Conservation (phyloP, 2,329 filamentous ascomycete species). For the Cordyceps sp. region DNA sequence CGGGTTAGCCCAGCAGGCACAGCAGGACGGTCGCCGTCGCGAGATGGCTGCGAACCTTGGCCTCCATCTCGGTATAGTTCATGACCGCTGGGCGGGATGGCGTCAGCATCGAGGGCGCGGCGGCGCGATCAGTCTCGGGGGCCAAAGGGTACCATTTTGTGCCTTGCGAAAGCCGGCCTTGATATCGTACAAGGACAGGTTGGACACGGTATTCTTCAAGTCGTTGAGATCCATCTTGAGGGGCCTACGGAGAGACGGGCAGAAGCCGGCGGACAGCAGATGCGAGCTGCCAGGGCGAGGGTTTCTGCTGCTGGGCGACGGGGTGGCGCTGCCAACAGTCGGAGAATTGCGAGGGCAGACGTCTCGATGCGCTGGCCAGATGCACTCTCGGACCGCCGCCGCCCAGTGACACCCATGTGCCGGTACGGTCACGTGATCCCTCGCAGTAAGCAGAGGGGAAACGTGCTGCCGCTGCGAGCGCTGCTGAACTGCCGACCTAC, state of each 20-base stretch:
- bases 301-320: slow-evolving; percentile 1
- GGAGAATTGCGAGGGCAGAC: background rate
- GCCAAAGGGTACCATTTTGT: slow-evolving; percentile 69
- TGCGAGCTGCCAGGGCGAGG: background rate
- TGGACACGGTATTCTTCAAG: slow-evolving; percentile 74
- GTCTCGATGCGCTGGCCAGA: too few species aligned
- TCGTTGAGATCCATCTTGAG: slow-evolving; percentile 67
- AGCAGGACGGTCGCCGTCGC: slow-evolving; percentile 1
- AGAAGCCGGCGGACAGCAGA: too few species aligned
- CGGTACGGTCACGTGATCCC: too few species aligned
- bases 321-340: background rate
- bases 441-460: too few species aligned
- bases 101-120: slow-evolving; percentile 11
- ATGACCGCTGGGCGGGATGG: slow-evolving; percentile 57
- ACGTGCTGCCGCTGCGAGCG: too few species aligned
- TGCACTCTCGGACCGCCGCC: too few species aligned
- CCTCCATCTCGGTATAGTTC: slow-evolving; percentile 94
- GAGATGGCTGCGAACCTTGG: slow-evolving; percentile 32
- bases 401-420: too few species aligned
- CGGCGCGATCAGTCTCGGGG: background rate
- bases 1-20: slow-evolving; percentile 3
- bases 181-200: slow-evolving; percentile 85
- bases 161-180: slow-evolving; percentile 91
- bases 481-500: too few species aligned
- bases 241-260: background rate